Evolutionary conservation across 306 rosid genomes (phyloP).

Genomic region (Prinsepia uniflora): DNA sequence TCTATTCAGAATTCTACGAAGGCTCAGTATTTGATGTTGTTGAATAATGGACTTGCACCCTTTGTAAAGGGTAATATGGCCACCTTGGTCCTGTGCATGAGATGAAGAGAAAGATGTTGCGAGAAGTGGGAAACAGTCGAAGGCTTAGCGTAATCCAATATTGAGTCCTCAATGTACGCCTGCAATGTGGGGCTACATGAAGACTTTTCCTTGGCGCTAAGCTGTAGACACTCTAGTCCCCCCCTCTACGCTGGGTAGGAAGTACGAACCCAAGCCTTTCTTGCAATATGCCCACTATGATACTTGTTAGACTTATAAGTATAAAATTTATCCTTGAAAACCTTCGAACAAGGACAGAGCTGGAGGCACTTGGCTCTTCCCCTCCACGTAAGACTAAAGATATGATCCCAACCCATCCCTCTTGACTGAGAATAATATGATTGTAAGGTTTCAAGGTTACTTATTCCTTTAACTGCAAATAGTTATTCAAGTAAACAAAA

Average conservation of each 20-base stretch:
- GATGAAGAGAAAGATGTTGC: not conserved
- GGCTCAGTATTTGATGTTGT: not conserved
- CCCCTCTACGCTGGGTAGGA: not conserved
- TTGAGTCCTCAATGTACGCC: not conserved
- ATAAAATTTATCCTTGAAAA: not conserved
- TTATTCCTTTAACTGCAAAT: not conserved
- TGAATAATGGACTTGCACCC: not conserved
- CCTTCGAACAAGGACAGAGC: not conserved
- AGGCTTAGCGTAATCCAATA: no score
- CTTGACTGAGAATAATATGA: not conserved
- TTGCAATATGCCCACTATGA: not conserved
- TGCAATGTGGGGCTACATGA: not conserved
- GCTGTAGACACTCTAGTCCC: not conserved
- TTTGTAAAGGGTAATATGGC: not conserved
- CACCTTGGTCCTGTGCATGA: not conserved
- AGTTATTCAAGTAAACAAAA: not conserved
- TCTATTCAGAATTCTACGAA: not conserved
- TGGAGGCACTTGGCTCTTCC: not conserved
- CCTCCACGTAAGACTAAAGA: not conserved
- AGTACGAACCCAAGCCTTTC: not conserved
- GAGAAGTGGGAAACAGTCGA: not conserved
- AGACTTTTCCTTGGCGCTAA: not conserved
- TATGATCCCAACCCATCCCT: not conserved
- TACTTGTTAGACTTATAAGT: not conserved
- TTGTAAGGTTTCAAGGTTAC: not conserved